phyloP scores from a whole-genome alignment of 192 early-diverging fungal genomes.

The Coemansia sp. region DNA sequence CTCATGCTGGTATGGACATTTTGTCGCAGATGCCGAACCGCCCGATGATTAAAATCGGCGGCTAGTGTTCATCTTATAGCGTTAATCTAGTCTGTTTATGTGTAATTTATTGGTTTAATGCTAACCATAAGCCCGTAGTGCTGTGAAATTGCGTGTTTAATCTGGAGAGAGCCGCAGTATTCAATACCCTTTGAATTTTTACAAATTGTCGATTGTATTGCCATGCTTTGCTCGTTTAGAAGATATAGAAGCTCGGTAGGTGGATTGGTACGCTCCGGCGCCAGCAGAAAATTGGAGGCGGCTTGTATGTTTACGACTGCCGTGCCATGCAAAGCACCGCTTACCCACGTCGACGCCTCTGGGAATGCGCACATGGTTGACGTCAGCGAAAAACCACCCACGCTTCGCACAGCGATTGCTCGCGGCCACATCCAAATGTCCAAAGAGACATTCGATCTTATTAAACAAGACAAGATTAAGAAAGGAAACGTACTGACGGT shows the following conservation, averaged over 20 bases:
- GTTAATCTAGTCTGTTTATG: not conserved
- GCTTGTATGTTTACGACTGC: not conserved
- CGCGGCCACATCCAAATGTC: slow-evolving; percentile 68
- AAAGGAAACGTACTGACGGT: slow-evolving; percentile 91
- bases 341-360: slow-evolving; percentile 78
- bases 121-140: slow-evolving; percentile 1
- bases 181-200: not conserved
- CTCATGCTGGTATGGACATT: slow-evolving; percentile 91
- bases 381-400: slow-evolving; percentile 68
- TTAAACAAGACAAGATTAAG: slow-evolving; percentile 65
- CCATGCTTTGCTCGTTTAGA: not conserved
- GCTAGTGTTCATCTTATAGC: slow-evolving; percentile 44
- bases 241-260: not conserved
- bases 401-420: slow-evolving; percentile 74
- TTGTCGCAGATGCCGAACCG: slow-evolving; percentile 81
- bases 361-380: slow-evolving; percentile 89
- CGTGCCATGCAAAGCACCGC: not conserved
- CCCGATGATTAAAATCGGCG: slow-evolving; percentile 96
- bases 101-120: not conserved
- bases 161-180: not conserved
- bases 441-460: slow-evolving; percentile 62
- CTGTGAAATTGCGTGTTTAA: not conserved
- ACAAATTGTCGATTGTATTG: not conserved
- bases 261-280: not conserved
- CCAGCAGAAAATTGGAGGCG: not conserved